Percentiles rank a stretch among this genome's conserved stretches.
Conservation (phyloP, 768 basidiomycete species). For the Mycena filopes region DNA sequence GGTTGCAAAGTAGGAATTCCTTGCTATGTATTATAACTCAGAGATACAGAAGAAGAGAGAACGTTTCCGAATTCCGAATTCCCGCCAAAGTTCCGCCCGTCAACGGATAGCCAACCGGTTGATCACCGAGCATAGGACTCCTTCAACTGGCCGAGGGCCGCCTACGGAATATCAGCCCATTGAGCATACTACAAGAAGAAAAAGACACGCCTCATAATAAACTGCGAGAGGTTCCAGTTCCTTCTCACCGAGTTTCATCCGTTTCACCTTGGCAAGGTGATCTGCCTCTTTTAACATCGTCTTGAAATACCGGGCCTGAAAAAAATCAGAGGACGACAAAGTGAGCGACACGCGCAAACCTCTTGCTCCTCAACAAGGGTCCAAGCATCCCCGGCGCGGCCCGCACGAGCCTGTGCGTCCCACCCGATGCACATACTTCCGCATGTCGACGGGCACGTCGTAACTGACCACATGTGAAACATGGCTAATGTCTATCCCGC, state of each 20-base stretch:
- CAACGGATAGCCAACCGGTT: too few species aligned
- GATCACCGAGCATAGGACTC: conserved; percentile 24
- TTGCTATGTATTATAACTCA: too few species aligned
- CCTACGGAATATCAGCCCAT: conserved; percentile 7
- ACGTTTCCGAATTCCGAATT: not conserved
- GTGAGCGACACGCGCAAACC: conserved; percentile 43
- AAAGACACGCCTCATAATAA: conserved; percentile 72
- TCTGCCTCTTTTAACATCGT: conserved; percentile 77
- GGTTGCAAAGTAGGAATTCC: too few species aligned
- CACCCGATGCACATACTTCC: conserved; percentile 97
- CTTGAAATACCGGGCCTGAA: conserved; percentile 89
- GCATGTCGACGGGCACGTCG: conserved; percentile 96
- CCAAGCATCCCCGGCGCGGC: conserved; percentile 91
- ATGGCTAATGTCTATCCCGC: conserved; percentile 94
- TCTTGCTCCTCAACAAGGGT: conserved; percentile 95
- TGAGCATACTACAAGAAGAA: not conserved
- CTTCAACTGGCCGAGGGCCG: conserved; percentile 25
- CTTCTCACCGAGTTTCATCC: conserved; percentile 69
- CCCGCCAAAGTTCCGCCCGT: too few species aligned
- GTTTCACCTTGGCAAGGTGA: conserved; percentile 76
- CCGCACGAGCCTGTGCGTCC: conserved; percentile 96
- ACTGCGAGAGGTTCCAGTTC: conserved; percentile 65
- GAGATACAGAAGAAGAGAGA: too few species aligned
- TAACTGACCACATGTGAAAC: conserved; percentile 96
- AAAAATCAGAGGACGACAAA: conserved; percentile 6